These are phyloP conservation scores for Papiliotrema flavescens DNA, from an alignment of 1,284 basidiomycete genomes.

Conservation along the genomic window DNA sequence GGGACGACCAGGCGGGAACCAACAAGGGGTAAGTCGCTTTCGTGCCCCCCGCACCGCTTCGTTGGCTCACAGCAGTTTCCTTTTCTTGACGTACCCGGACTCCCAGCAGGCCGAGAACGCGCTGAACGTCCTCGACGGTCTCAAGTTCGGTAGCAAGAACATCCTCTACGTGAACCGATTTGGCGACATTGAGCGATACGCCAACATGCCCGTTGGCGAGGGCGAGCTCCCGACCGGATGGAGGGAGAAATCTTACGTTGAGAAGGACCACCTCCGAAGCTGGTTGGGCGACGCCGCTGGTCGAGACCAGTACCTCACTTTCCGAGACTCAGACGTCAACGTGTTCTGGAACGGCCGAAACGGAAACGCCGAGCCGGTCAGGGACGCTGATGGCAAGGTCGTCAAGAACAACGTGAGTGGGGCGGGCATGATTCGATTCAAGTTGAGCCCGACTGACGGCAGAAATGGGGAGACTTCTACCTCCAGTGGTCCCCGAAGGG, in stretches of 20 bases:
- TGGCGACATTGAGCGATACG: constrained; percentile 84
- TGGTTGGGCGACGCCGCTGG: constrained; percentile 92
- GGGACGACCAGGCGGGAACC: constrained; percentile 71
- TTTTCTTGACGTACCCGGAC: constrained; percentile 84
- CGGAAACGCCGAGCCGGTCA: constrained; percentile 76
- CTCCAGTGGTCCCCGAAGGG: constrained; percentile 96
- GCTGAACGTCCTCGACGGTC: constrained; percentile 73
- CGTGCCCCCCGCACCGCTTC: not conserved
- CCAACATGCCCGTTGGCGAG: constrained; percentile 77
- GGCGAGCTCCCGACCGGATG: constrained; percentile 60
- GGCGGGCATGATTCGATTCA: constrained; percentile 7
- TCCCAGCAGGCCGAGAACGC: constrained; percentile 78
- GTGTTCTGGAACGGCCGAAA: constrained; percentile 93
- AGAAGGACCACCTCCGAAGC: constrained; percentile 87
- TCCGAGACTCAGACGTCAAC: constrained; percentile 85
- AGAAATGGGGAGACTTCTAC: constrained; percentile 97
- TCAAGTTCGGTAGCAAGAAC: constrained; percentile 80
- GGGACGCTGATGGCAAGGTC: constrained; percentile 52
- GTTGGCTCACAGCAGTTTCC: constrained; percentile 57
- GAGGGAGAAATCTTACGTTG: constrained; percentile 66
- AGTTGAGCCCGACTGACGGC: constrained; percentile 14
- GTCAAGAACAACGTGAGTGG: constrained; percentile 38
- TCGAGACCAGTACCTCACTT: constrained; percentile 94
- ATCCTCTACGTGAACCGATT: constrained; percentile 88
- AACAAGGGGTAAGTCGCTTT: constrained; percentile 70